Base-by-base conservation (phyloP, 2,329 filamentous ascomycete genomes). In the Aspergillus pseudoterreus region DNA sequence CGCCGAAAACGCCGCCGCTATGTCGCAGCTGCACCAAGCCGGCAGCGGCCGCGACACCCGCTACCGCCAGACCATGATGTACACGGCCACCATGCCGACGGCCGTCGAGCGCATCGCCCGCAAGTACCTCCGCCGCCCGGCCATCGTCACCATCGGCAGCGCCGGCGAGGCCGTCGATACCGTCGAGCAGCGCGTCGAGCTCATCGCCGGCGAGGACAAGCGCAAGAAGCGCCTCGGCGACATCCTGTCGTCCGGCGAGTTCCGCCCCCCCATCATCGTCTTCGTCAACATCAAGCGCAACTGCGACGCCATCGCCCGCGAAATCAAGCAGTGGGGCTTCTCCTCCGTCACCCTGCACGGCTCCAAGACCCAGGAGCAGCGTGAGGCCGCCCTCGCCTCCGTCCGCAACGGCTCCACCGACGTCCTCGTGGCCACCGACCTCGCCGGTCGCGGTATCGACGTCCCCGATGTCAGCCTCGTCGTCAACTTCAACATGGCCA, bases 281-380 rank as follows among this genome's bases (percentile, higher is more conserved):
- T 99, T 99, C 70, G 94, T 99, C 82, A 99, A 99, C 73, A 96
- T 97, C 84, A 97, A 97, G 76, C 88, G 92, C 63, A 97, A 97
- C 76, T 97, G 92, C 76, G 94, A 99, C 70, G 89, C 90, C 53
- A 87, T 99, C 44, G 92, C 92, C 3, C 83, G 90, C 55, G 92
- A 97, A 67, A 94, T 99, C 77, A 94, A 95, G 68, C 82, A 88
- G 47, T 94, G 94, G 85, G 94, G 94, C 62, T 94, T 91, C 79
- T 88, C 84, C 17, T 84, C 87, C 6, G 92, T 95, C 63, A 96
- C 92, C 0, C 77, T 99, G 30, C 94, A 99, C 75, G 92, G 94
- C 57, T 90, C 85, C 76, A 99, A 99, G 74, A 96, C 92, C 0
- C 94, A 99, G 74, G 94, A 97, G 54, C 94, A 99, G 81, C 86